Evolutionary conservation across 495 filamentous ascomycete genomes (phyloP).

Genomic region (Apodospora peruviana): DNA sequence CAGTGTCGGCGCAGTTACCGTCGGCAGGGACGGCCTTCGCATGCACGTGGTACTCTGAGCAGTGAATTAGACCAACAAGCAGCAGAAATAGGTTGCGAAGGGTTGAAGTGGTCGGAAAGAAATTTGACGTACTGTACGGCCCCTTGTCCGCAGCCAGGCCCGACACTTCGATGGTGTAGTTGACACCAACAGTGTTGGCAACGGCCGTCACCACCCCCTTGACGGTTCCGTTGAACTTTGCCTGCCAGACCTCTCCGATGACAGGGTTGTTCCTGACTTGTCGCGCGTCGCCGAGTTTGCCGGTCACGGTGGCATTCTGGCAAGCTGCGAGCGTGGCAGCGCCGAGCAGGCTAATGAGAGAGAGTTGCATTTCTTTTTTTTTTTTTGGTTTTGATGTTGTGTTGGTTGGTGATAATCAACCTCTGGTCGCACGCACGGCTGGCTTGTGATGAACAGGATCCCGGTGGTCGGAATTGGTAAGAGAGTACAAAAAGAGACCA

Average conservation of each 20-base stretch:
- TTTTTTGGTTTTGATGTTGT: neutral
- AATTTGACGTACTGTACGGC: conserved; percentile 58
- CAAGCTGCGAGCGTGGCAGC: conserved; percentile 34
- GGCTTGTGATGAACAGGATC: no score
- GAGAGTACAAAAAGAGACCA: no score
- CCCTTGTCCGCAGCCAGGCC: conserved; percentile 58
- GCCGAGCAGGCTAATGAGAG: conserved; percentile 35
- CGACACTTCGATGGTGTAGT: conserved; percentile 52
- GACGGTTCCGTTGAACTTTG: conserved; percentile 42
- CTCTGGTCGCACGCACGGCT: no score
- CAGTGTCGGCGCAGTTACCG: conserved; percentile 70
- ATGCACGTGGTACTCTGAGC: conserved; percentile 74
- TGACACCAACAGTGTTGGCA: conserved; percentile 51
- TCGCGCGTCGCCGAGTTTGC: conserved; percentile 49
- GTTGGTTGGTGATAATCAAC: neutral
- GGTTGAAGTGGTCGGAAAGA: no score
- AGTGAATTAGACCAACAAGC: conserved; percentile 8
- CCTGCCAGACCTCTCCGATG: conserved; percentile 49
- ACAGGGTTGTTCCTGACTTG: conserved; percentile 52
- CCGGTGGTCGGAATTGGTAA: no score
- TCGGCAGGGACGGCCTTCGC: conserved; percentile 57
- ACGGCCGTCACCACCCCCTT: conserved; percentile 55
- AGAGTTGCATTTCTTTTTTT: conserved; percentile 7
- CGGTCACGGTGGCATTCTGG: conserved; percentile 33
- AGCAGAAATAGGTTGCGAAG: no score